Evolutionary conservation across 345 rosid genomes (phyloP), one percentile per base, ranked within the genome.

Genomic region (Salix caprea): DNA sequence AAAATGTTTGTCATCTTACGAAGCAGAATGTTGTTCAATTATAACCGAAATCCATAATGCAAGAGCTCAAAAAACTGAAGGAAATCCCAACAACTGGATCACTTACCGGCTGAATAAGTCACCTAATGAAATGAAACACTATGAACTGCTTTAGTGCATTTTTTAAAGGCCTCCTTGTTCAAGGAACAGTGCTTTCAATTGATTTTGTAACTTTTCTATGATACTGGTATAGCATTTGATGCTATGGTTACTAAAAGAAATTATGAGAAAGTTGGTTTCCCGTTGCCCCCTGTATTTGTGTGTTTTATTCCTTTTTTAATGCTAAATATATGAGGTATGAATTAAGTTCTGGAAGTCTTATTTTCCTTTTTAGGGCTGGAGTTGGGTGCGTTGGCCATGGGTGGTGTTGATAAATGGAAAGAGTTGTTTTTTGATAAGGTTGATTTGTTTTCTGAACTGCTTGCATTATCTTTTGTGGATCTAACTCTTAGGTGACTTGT

Each of bases 401-500:
- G 4, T 37, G 75, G 52, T 60, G 50, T 60, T 73, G 75, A 3
- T 37, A 19, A 36, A 10, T 6, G 36, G 67, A 72, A 60, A n/a
- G 46, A 26, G 7, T 18, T 71, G 50, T 36, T 73, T 58, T 48
- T 24, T 28, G 54, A 46, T 46, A 23, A 44, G 16, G 54, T 9
- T 34, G 3, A 32, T 19, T 80, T 65, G 7, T 48, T 60, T 70
- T 65, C 18, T 32, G 44, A 42, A n/a, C 26, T 69, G 52, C 60
- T 73, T 58, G 6, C 56, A 26, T 48, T 60, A 50, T 67, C 70
- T 62, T 77, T 13, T 64, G 21, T 54, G 46, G 68, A 70, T 70
- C 78, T 77, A 42, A 81, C 78, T 56, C 52, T 14, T 85, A 96
- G 99, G 95, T 94, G 74, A 89, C 93, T 67, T 88, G 92, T 84